Evolutionary conservation across 169 alveolate species (phyloP).

Genomic region (Eimeria maxima): DNA sequence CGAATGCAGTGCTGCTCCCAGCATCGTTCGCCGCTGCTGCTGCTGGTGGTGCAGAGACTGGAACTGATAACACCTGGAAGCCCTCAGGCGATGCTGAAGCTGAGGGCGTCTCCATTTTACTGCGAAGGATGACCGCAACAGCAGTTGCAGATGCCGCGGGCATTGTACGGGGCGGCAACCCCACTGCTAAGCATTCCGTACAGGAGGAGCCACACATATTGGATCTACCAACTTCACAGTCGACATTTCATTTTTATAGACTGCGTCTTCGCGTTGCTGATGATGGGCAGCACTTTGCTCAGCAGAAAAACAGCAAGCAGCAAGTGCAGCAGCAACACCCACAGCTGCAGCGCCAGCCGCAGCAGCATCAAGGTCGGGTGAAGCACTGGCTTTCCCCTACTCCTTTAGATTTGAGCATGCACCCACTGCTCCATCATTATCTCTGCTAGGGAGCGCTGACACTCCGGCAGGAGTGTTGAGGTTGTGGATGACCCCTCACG

Average conservation of each 20-base stretch:
- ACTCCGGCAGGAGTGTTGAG: too few relatives aligned
- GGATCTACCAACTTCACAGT: background rate
- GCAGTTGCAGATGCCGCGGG: background rate
- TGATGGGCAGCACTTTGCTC: background rate
- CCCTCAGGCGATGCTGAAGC: background rate
- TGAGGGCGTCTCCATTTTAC: background rate
- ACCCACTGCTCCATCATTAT: constrained; percentile 16
- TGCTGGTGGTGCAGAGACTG: background rate
- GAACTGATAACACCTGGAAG: background rate
- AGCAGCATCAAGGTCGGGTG: constrained; percentile 3
- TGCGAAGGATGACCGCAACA: constrained; percentile 29
- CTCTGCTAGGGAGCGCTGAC: background rate
- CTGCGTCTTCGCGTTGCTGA: constrained; percentile 3
- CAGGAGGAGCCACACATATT: constrained; percentile 5
- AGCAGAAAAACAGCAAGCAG: background rate
- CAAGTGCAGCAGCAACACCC: constrained; percentile 6
- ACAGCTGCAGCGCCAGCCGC: background rate
- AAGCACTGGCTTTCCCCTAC: constrained; percentile 35
- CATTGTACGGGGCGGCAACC: background rate
- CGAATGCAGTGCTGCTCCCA: constrained; percentile 3
- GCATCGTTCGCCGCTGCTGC: background rate
- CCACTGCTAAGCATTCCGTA: background rate
- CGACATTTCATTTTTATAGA: background rate
- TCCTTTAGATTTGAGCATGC: background rate
- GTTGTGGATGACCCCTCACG: background rate